Conservation (phyloP, 768 basidiomycete species). For the Holtermannia corniformis region DNA sequence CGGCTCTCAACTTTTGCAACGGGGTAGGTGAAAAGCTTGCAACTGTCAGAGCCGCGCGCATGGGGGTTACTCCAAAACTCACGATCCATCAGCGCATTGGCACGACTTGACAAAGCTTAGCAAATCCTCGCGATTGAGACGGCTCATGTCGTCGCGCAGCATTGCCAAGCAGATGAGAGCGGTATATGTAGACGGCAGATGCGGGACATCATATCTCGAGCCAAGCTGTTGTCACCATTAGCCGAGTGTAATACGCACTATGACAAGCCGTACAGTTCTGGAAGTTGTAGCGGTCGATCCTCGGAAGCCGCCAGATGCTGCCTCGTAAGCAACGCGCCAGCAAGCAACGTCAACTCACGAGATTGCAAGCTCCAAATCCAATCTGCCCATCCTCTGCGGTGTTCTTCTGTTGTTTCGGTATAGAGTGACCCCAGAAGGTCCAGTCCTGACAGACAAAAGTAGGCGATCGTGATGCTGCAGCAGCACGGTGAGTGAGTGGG, state of each 20-base stretch:
- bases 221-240: no score
- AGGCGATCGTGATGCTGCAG: constrained; percentile 66
- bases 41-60: neutral
- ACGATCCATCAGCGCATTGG: constrained; percentile 80
- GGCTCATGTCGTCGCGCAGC: constrained; percentile 71
- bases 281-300: constrained; percentile 70
- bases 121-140: constrained; percentile 62
- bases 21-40: constrained; percentile 39
- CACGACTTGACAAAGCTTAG: constrained; percentile 58
- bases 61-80: constrained; percentile 9
- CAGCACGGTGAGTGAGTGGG: no score
- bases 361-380: constrained; percentile 90
- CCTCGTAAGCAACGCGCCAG: constrained; percentile 1
- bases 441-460: constrained; percentile 77
- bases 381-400: constrained; percentile 57
- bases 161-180: constrained; percentile 74
- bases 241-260: constrained; percentile 11
- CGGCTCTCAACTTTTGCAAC: constrained; percentile 27
- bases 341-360: constrained; percentile 44
- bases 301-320: constrained; percentile 47
- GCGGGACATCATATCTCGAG: constrained; percentile 47
- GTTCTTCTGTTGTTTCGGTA: constrained; percentile 46
- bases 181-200: constrained; percentile 90
- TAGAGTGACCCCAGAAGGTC: constrained; percentile 59
- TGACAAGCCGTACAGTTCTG: constrained; percentile 13